Evolutionary conservation across 2,329 filamentous ascomycete species (phyloP).

Genomic region (Leptographium radiaticola): DNA sequence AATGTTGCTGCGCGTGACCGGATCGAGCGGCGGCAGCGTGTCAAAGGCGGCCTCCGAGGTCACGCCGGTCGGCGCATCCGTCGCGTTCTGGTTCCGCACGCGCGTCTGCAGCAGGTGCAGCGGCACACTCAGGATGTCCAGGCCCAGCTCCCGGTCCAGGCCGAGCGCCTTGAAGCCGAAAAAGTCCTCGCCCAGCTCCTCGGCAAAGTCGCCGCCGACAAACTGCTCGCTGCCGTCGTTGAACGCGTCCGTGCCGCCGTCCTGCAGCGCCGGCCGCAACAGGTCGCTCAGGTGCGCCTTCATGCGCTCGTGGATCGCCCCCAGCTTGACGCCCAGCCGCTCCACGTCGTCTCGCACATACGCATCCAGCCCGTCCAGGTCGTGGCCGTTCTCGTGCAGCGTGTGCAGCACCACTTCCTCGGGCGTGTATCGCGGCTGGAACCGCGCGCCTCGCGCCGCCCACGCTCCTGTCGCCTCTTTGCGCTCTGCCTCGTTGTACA

Average conservation of each 20-base stretch:
- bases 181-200: conserved; percentile 96
- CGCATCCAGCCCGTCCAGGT: conserved; percentile 65
- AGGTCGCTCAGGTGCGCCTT: conserved; percentile 87
- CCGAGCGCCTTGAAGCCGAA: conserved; percentile 96
- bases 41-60: conserved; percentile 51
- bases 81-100: conserved; percentile 73
- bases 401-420: conserved; percentile 85
- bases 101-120: conserved; percentile 87
- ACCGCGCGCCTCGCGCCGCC: conserved; percentile 27
- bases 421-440: conserved; percentile 57
- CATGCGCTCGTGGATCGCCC: conserved; percentile 85
- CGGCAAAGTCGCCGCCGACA: conserved; percentile 89
- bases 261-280: conserved; percentile 73
- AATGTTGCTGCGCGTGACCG: conserved; percentile 68
- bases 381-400: conserved; percentile 70
- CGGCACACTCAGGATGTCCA: conserved; percentile 79
- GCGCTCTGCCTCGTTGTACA: conserved; percentile 75
- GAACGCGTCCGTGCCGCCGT: conserved; percentile 76
- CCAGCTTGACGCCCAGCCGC: conserved; percentile 64
- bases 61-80: conserved; percentile 51
- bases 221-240: conserved; percentile 97
- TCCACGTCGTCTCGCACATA: conserved; percentile 95
- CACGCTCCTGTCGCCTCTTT: conserved; percentile 37
- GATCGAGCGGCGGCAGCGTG: conserved; percentile 55
- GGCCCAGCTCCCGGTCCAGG: conserved; percentile 78